These are phyloP conservation scores for Plantago rigida DNA, from an alignment of 305 asterid genomes.

Conservation along the genomic window DNA sequence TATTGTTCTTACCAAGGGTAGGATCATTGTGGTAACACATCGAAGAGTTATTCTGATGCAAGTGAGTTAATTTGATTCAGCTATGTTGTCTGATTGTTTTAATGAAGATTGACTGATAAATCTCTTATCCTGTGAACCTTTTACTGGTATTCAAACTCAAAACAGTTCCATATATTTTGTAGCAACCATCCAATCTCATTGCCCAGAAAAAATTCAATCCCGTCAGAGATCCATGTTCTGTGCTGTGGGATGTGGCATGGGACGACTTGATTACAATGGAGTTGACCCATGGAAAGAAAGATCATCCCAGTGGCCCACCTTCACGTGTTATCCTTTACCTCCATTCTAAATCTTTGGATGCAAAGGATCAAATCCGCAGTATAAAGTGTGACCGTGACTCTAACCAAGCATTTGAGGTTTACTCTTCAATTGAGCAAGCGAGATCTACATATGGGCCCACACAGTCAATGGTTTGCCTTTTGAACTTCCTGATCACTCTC, in stretches of 20 bases:
- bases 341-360: constrained; percentile 53
- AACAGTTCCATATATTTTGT: constrained; percentile 30
- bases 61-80: constrained; percentile 42
- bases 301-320: constrained; percentile 65
- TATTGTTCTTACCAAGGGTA: constrained; percentile 78
- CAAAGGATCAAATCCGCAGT: constrained; percentile 68
- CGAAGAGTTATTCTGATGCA: constrained; percentile 77
- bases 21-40: constrained; percentile 71
- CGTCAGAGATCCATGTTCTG: constrained; percentile 93
- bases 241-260: constrained; percentile 87
- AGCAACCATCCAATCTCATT: constrained; percentile 87
- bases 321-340: constrained; percentile 67
- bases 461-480: constrained; percentile 48
- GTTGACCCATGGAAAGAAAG: constrained; percentile 77
- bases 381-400: constrained; percentile 73
- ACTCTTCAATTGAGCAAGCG: constrained; percentile 76
- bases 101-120: constrained; percentile 15
- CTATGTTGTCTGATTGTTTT: constrained; percentile 8
- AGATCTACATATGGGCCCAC: constrained; percentile 60
- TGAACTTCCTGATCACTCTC: constrained; percentile 19
- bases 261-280: constrained; percentile 79
- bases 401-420: constrained; percentile 73
- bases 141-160: constrained; percentile 7
- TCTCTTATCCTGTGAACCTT: constrained; percentile 11
- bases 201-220: constrained; percentile 89